Evolutionary conservation across 306 rosid species (phyloP).

Genomic region (Rosa persica): DNA sequence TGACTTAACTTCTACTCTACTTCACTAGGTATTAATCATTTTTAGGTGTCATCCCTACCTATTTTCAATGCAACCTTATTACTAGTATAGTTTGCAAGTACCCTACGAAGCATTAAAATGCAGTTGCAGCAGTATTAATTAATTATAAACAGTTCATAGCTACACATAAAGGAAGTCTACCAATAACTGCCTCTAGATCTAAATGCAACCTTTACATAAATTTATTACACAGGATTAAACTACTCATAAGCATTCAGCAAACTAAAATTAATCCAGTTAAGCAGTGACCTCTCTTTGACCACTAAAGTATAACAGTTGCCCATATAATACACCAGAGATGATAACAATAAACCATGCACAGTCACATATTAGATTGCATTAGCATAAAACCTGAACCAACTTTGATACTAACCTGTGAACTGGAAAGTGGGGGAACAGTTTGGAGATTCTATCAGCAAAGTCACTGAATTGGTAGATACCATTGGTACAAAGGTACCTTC

Average conservation of each 20-base stretch:
- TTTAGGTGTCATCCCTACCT: slow-evolving; percentile 31
- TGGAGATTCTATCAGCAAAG: slow-evolving; percentile 56
- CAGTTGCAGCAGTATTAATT: neutral
- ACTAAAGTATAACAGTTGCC: neutral
- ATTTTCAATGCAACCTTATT: neutral
- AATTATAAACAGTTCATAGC: neutral
- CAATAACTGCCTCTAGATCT: neutral
- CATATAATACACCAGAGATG: neutral
- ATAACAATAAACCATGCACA: neutral
- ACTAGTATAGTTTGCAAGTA: neutral
- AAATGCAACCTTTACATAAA: neutral
- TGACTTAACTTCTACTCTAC: neutral
- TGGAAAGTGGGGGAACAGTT: slow-evolving; percentile 63
- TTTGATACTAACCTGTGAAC: slow-evolving; percentile 62
- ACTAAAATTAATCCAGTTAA: neutral
- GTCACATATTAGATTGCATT: neutral
- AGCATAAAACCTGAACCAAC: neutral
- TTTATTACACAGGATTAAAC: neutral
- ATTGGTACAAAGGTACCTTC: slow-evolving; percentile 83
- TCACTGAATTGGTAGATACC: slow-evolving; percentile 62
- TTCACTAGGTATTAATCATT: slow-evolving; percentile 23
- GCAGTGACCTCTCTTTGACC: neutral
- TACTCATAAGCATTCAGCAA: neutral
- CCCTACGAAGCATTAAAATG: neutral
- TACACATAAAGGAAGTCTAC: neutral